Percentiles rank a stretch among this genome's conserved stretches.
Conservation (phyloP, 2,329 filamentous ascomycete species). For the Venturia nashicola region DNA sequence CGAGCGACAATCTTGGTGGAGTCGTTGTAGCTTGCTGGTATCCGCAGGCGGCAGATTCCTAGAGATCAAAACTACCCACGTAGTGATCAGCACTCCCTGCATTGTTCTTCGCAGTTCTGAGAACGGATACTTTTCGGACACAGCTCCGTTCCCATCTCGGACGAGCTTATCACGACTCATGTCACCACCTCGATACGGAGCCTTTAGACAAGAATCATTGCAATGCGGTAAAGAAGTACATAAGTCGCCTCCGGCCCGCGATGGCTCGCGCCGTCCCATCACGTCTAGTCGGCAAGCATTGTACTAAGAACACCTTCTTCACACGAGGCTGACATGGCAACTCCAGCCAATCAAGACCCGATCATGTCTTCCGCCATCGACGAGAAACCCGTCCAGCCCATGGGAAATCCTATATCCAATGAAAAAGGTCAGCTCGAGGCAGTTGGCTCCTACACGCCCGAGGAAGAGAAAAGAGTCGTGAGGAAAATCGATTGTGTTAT, state of each 20-base stretch:
- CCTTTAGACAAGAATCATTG: background rate
- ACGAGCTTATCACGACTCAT: background rate
- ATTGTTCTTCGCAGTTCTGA: background rate
- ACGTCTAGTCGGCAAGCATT: background rate
- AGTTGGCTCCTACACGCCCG: background rate
- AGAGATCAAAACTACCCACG: background rate
- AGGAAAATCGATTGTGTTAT: background rate
- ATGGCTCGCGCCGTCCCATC: background rate
- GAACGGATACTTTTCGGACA: background rate
- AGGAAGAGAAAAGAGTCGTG: background rate
- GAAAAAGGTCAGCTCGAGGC: background rate
- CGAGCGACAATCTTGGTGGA: background rate
- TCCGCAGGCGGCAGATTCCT: background rate
- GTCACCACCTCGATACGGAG: background rate
- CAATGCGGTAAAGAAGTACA: background rate
- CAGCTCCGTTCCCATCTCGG: background rate
- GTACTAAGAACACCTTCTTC: background rate
- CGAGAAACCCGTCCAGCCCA: background rate
- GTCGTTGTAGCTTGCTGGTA: background rate
- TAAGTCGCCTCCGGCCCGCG: background rate
- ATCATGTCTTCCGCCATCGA: background rate
- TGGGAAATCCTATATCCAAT: background rate
- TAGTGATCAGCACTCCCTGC: background rate
- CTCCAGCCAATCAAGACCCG: background rate
- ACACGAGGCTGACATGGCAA: background rate